A percentile compares a stretch with the other conserved stretches of the same genome.
These are phyloP conservation scores for Lycium ferocissimum DNA, from an alignment of 257 asterid genomes.

Conservation along the genomic window DNA sequence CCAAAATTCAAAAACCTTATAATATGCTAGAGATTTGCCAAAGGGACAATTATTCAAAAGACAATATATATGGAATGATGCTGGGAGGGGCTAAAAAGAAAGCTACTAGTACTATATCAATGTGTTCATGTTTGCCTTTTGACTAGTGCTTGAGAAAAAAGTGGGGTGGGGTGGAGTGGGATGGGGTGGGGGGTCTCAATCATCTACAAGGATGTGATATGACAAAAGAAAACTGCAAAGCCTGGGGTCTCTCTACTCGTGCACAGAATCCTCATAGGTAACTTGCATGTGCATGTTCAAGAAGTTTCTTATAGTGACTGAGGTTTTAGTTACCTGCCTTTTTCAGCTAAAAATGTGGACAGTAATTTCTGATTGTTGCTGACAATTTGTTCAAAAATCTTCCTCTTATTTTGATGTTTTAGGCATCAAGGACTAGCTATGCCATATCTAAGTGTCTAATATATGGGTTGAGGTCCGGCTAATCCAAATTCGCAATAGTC, in stretches of 20 bases:
- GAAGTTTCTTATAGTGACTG: conserved; percentile 14
- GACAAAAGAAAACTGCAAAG: conserved; percentile 3
- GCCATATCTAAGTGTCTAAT: background rate
- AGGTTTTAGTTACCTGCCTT: conserved; percentile 15
- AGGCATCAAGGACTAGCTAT: background rate
- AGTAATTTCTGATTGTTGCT: conserved; percentile 6
- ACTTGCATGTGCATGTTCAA: conserved; percentile 6
- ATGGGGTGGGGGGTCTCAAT: background rate
- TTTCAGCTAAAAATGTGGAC: conserved; percentile 20
- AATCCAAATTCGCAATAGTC: too few relatives aligned
- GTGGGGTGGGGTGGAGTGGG: background rate
- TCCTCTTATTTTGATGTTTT: background rate
- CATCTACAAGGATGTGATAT: background rate
- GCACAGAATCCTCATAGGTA: conserved; percentile 14
- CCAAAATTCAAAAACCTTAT: conserved; percentile 28
- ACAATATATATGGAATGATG: conserved; percentile 4
- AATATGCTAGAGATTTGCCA: conserved; percentile 12
- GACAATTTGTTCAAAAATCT: conserved; percentile 19
- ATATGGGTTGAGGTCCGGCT: too few relatives aligned
- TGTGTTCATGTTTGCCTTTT: conserved; percentile 28
- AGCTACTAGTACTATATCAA: background rate
- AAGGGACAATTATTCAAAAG: conserved; percentile 26
- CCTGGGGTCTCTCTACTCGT: conserved; percentile 22
- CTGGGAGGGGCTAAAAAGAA: conserved; percentile 12
- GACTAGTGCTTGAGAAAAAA: conserved; percentile 25